These are phyloP conservation scores for Lactarius tabidus DNA, from an alignment of 768 basidiomycete species.

Conservation along the genomic window DNA sequence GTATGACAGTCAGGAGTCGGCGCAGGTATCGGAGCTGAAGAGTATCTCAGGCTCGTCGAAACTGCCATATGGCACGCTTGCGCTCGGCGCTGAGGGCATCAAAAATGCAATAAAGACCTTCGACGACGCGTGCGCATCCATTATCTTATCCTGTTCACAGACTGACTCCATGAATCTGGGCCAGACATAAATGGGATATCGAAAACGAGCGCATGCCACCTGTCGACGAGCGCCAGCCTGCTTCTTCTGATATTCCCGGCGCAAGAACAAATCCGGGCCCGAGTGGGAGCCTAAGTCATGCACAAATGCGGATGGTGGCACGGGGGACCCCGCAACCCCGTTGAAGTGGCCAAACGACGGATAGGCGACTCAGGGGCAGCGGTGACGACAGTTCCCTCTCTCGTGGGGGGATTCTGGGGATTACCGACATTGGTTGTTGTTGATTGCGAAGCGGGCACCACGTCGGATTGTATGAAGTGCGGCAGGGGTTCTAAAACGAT, in stretches of 20 bases:
- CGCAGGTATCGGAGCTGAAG: constrained; percentile 96
- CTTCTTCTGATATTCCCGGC: neutral
- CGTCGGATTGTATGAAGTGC: no score
- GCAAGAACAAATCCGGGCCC: neutral
- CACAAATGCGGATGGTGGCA: no score
- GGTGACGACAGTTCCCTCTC: neutral
- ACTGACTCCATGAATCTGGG: neutral
- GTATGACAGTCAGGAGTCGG: constrained; percentile 95
- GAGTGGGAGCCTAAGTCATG: neutral
- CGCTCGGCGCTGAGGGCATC: constrained; percentile 88
- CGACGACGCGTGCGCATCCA: constrained; percentile 78
- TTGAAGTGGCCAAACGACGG: constrained; percentile 10
- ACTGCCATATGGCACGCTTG: constrained; percentile 81
- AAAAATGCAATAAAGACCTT: constrained; percentile 91
- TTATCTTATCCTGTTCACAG: neutral
- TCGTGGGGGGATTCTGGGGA: no score
- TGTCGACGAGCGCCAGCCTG: neutral
- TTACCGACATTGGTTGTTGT: no score
- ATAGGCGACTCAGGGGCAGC: neutral
- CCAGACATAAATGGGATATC: constrained; percentile 94
- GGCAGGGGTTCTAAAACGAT: no score
- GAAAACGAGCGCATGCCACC: constrained; percentile 98
- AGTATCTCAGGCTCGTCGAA: constrained; percentile 73
- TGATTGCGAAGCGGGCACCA: no score
- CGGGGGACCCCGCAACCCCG: no score